These are phyloP conservation scores for Sphaerostilbella broomeana DNA, from an alignment of 2,329 filamentous ascomycete species.

Conservation along the genomic window DNA sequence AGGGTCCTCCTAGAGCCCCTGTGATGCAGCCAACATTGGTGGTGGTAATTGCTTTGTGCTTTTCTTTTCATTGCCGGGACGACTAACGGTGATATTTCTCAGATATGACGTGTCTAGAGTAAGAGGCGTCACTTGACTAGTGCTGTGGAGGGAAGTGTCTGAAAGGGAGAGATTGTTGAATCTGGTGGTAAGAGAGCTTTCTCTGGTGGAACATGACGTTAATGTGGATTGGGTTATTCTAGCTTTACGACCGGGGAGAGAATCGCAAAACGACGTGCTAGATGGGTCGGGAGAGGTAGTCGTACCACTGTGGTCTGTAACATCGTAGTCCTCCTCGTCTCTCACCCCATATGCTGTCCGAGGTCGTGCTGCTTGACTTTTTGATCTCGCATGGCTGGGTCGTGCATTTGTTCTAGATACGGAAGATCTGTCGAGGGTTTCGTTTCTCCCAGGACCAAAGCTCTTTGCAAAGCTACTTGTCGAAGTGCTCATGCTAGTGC, in stretches of 20 bases:
- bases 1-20: slow-evolving; percentile 26
- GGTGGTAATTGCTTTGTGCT: slow-evolving; percentile 13
- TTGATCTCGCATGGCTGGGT: slow-evolving; percentile 39
- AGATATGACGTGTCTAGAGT: slow-evolving; percentile 11
- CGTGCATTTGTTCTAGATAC: slow-evolving; percentile 43
- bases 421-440: slow-evolving; percentile 42
- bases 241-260: slow-evolving; percentile 21
- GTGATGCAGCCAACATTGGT: slow-evolving; percentile 16
- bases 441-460: slow-evolving; percentile 47
- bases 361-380: slow-evolving; percentile 32
- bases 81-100: slow-evolving; percentile 25
- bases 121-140: slow-evolving; percentile 43
- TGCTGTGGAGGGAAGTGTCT: slow-evolving; percentile 23
- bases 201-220: slow-evolving; percentile 29
- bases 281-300: slow-evolving; percentile 10
- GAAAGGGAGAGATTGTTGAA: slow-evolving; percentile 36
- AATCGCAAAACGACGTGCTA: slow-evolving; percentile 10
- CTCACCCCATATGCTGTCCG: slow-evolving; percentile 36
- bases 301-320: slow-evolving; percentile 32
- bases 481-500: slow-evolving; percentile 23
- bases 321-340: slow-evolving; percentile 33
- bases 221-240: slow-evolving; percentile 23
- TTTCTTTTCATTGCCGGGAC: slow-evolving; percentile 19
- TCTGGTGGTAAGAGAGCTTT: slow-evolving; percentile 36
- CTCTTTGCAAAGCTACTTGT: slow-evolving; percentile 50